These are phyloP conservation scores for Trametes sp. DNA, from an alignment of 1,284 basidiomycete genomes.

Conservation along the genomic window DNA sequence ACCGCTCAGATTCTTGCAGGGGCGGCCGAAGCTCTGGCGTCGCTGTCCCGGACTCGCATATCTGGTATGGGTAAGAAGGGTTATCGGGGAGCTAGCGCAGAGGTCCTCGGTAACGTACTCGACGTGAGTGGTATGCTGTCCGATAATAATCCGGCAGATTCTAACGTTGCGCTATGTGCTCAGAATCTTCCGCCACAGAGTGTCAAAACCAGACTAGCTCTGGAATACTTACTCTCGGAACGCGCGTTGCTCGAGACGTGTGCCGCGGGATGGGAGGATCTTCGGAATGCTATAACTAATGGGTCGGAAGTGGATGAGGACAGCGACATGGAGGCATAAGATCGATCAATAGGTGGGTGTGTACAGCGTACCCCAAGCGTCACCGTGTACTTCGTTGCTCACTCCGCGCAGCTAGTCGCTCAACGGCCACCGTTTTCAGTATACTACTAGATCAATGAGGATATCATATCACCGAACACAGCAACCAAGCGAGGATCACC, in stretches of 20 bases:
- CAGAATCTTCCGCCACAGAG: slow-evolving; percentile 35
- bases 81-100: slow-evolving; percentile 35
- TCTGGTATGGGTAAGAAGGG: slow-evolving; percentile 28
- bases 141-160: background rate
- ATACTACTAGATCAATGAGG: too few relatives aligned
- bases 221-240: slow-evolving; percentile 50
- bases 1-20: background rate
- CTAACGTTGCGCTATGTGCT: background rate
- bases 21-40: slow-evolving; percentile 3
- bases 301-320: background rate
- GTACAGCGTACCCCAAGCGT: background rate
- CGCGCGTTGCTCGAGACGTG: slow-evolving; percentile 55
- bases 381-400: too few relatives aligned
- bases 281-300: slow-evolving; percentile 17
- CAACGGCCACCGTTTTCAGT: too few relatives aligned
- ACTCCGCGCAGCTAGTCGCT: too few relatives aligned
- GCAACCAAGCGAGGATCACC: too few relatives aligned
- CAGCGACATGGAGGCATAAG: slow-evolving; percentile 10
- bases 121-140: slow-evolving; percentile 45
- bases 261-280: slow-evolving; percentile 47
- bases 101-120: slow-evolving; percentile 44
- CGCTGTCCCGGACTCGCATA: slow-evolving; percentile 19
- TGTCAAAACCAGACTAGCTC: slow-evolving; percentile 47
- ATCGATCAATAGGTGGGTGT: background rate
- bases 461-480: too few relatives aligned